These are phyloP conservation scores for Vitis labrusca DNA, from an alignment of 164 flowering plant species.

Conservation along the genomic window DNA sequence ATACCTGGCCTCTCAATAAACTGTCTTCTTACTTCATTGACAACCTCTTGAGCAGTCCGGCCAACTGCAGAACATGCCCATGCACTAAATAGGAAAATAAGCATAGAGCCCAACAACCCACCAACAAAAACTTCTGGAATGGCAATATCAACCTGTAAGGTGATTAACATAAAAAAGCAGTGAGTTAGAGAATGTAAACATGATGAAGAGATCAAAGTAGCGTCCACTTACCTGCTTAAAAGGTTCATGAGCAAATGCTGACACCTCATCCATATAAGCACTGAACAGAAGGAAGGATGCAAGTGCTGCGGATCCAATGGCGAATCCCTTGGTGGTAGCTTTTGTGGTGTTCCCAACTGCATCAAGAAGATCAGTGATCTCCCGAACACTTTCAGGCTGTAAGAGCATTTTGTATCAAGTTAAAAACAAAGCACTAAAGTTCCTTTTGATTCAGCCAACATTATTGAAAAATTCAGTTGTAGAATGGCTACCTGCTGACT, in stretches of 20 bases:
- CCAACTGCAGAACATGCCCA: constrained; percentile 99
- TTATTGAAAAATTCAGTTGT: neutral
- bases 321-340: constrained; percentile 99
- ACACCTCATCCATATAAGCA: constrained; percentile 99
- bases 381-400: constrained; percentile 99
- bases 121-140: constrained; percentile 97
- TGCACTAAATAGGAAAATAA: constrained; percentile 93
- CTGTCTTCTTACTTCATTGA: constrained; percentile 96
- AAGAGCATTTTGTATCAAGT: constrained; percentile 3
- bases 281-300: constrained; percentile 97
- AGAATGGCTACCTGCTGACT: constrained; percentile 84
- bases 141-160: constrained; percentile 90
- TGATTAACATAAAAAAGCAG: neutral
- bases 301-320: constrained; percentile 98
- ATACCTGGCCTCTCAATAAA: constrained; percentile 98
- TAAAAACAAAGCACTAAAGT: neutral
- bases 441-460: neutral
- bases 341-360: constrained; percentile 99
- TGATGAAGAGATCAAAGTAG: neutral
- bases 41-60: constrained; percentile 98
- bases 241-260: constrained; percentile 70
- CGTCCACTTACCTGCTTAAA: constrained; percentile 62
- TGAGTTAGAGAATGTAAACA: neutral
- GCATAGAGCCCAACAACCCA: constrained; percentile 98
- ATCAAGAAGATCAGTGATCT: constrained; percentile 95